Evolutionary conservation across 2,329 filamentous ascomycete genomes (phyloP).

Genomic region (Fusarium multiceps): DNA sequence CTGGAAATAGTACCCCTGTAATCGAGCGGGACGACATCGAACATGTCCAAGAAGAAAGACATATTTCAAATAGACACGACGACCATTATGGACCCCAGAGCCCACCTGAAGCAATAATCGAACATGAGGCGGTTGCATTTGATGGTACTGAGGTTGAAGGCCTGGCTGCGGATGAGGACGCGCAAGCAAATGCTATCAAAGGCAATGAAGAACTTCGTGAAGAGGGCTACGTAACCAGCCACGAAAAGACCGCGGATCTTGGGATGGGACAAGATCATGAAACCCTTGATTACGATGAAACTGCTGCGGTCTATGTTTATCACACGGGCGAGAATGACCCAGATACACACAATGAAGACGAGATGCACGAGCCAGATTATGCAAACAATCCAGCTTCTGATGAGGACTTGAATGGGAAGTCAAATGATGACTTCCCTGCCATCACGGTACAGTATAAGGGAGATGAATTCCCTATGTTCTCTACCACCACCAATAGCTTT

Average conservation of each 20-base stretch:
- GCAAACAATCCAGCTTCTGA: constrained; percentile 8
- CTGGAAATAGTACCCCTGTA: constrained; percentile 1
- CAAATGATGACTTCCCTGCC: constrained; percentile 46
- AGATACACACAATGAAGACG: constrained; percentile 25
- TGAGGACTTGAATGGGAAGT: constrained; percentile 20
- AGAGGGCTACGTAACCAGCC: constrained; percentile 1
- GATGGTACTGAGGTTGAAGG: constrained; percentile 17
- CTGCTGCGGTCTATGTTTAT: constrained; percentile 8
- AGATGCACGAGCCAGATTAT: constrained; percentile 7
- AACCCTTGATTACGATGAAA: not conserved
- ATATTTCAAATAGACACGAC: constrained; percentile 24
- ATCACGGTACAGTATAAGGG: constrained; percentile 59
- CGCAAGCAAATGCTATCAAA: constrained; percentile 24
- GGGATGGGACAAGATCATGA: constrained; percentile 3
- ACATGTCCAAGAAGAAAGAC: constrained; percentile 27
- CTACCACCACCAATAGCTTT: constrained; percentile 54
- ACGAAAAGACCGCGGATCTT: constrained; percentile 9
- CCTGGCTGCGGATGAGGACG: constrained; percentile 4
- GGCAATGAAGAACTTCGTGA: constrained; percentile 16
- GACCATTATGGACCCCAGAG: constrained; percentile 26
- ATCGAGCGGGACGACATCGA: constrained; percentile 5
- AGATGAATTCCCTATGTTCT: constrained; percentile 58
- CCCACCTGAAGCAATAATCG: constrained; percentile 6
- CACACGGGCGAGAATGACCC: constrained; percentile 11
- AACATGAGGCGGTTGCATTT: not conserved